A percentile compares a stretch with the other conserved stretches of the same genome.
phyloP scores from a whole-genome alignment of 2,329 filamentous ascomycete genomes.

The Calonectria pauciramosa region DNA sequence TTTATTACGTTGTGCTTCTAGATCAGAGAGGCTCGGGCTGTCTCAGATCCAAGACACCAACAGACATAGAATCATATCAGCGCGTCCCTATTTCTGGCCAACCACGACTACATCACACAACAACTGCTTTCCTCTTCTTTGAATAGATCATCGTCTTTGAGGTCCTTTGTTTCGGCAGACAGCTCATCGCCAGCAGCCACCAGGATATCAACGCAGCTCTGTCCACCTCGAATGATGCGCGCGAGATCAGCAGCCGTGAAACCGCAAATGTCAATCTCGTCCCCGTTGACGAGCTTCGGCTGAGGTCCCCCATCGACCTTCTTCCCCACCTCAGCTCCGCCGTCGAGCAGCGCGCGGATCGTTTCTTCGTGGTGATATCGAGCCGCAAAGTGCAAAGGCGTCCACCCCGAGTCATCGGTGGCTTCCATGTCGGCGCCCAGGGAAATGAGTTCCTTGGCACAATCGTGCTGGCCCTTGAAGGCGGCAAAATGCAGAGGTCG shows the following conservation, averaged over 20 bases:
- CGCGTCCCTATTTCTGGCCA: not conserved
- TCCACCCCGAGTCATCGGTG: conserved; percentile 4
- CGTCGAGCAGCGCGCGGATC: not conserved
- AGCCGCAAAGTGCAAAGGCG: conserved; percentile 19
- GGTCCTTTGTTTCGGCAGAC: conserved; percentile 9
- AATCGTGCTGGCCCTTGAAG: conserved; percentile 8
- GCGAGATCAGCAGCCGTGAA: conserved; percentile 20
- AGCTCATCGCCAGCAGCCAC: conserved; percentile 9
- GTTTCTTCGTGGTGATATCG: conserved; percentile 7
- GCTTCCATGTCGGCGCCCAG: conserved; percentile 20
- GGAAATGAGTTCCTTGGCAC: not conserved
- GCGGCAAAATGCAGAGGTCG: conserved; percentile 17
- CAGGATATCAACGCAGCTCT: conserved; percentile 9
- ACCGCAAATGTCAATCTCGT: conserved; percentile 14
- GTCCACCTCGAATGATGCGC: conserved; percentile 1
- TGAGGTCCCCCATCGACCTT: conserved; percentile 6
- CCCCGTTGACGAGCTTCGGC: conserved; percentile 11
- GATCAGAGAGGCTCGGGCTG: not conserved
- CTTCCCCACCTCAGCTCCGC: conserved; percentile 9
- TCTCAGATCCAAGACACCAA: not conserved
- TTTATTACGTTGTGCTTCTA: not conserved
- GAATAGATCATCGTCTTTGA: conserved; percentile 18
- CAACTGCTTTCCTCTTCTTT: conserved; percentile 3
- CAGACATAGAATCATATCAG: not conserved
- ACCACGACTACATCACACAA: conserved; percentile 4